Base-by-base conservation (phyloP, 2,329 filamentous ascomycete genomes). In the Phaeophleospora eucalypticola region DNA sequence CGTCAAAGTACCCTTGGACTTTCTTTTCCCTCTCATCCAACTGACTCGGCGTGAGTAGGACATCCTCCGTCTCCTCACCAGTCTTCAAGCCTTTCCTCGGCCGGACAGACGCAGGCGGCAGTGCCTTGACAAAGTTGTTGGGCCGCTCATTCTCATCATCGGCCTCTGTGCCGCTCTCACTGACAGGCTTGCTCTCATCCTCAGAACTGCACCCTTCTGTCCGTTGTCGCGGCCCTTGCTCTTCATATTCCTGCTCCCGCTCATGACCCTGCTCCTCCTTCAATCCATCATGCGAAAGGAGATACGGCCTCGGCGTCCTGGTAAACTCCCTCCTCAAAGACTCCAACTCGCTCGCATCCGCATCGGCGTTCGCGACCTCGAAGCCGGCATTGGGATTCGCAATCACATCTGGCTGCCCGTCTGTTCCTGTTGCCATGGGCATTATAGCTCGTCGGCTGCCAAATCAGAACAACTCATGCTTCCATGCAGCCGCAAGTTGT, bases 101-200 rank as follows among this genome's bases (percentile, higher is more conserved):
- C 51, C 82, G 79, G 7, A 77, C 58, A n/a, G 78, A 84, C 2
- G 90, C 87, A 2, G 90, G 87, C 1, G 91, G 90, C 17, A 96
- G 71, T 0, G 89, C 86, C 65, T 86, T 93, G 46, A 95, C 74
- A 57, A 91, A 84, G 12, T 6, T 12, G 4, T 9, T 71, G 66
- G 36, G 75, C 53, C 90, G 86, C 12, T 29, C 24, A 70, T 97
- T 91, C 67, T 97, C 91, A 70, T 97, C 91, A 61, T 96, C 91
- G 33, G 91, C 91, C 65, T 97, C 91, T 15, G 90, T 95, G 18
- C 91, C 91, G 65, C 89, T 95, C 58, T 95, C 90, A 66, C 88
- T 95, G 9, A 80, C 80, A 2, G 82, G 53, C 49, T 51, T 53
- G 54, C 55, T 58, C 21, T 50, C 43, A 44, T 51, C 15, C 9